phyloP scores from a whole-genome alignment of 2,329 filamentous ascomycete species.

The Alternaria panax region DNA sequence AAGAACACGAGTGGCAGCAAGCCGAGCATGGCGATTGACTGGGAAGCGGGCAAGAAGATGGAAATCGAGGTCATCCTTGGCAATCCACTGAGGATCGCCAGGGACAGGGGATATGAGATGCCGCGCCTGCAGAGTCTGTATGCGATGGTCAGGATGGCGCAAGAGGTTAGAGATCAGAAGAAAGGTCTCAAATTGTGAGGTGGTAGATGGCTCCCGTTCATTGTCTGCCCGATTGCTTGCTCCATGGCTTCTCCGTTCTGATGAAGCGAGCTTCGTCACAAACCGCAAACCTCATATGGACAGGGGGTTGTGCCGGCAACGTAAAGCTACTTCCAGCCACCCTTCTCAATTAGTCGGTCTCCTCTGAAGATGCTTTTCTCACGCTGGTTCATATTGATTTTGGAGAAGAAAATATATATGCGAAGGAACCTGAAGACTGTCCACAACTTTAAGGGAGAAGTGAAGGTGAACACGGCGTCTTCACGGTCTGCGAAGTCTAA shows the following conservation, averaged over 20 bases:
- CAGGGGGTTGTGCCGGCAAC: neutral
- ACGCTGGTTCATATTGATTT: neutral
- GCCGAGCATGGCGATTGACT: constrained; percentile 72
- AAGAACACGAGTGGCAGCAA: constrained; percentile 68
- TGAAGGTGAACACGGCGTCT: neutral
- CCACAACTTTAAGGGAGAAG: neutral
- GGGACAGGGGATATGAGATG: constrained; percentile 69
- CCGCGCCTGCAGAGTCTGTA: constrained; percentile 72
- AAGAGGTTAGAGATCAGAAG: constrained; percentile 59
- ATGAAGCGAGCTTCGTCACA: neutral
- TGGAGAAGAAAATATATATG: neutral
- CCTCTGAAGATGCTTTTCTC: neutral
- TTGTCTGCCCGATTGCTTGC: neutral
- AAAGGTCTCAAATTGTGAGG: constrained; percentile 29
- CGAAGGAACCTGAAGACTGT: neutral
- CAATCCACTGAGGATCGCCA: constrained; percentile 72
- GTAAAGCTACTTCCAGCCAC: neutral
- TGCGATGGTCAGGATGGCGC: constrained; percentile 69
- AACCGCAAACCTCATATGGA: neutral
- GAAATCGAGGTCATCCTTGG: constrained; percentile 77
- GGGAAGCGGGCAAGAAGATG: constrained; percentile 70
- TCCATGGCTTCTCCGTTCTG: neutral
- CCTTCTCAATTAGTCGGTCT: neutral
- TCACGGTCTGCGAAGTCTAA: neutral
- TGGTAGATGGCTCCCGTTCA: neutral